Base-by-base conservation (phyloP, 192 early-diverging fungal genomes). In the Funneliformis mosseae region DNA sequence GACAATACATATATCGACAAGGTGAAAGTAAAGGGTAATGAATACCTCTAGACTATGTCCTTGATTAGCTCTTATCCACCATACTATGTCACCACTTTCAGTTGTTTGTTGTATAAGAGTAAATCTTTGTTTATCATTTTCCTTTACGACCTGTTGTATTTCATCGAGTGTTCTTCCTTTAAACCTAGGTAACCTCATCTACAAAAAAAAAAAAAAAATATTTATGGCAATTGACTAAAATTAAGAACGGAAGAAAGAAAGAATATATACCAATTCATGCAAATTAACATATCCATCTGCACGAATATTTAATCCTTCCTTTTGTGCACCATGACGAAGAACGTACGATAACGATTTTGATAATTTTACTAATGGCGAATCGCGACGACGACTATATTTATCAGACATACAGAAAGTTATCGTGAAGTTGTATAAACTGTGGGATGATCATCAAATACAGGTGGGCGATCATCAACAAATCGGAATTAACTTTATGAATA, bases 101-200 rank as follows among this genome's bases (percentile, higher is more conserved):
- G 69, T 23, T 5, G 12, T 43, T 60, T 88, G 74, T 63, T 88
- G 61, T n/a, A 86, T 75, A 25, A 98, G 76, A 42, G 87, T 79
- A 69, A 88, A 98, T 25, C 97, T 88, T 85, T 96, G 91, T 81
- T 98, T 98, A 66, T 94, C 93, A 77, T 96, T 95, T 8, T 86
- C 86, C 5, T 88, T 86, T 3, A 97, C 97, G 8, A 93, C 85
- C 4, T 81, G 70, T 80, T 92, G 79, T 50, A 98, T 88, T 23
- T 93, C 86, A 14, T 82, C 90, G 21, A 94, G 83, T 8, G 90
- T 91, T 48, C 84, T 88, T 8, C 64, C 68, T 43, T 86, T 85
- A 66, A 98, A 89, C 81, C 88, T 91, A 0, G 83, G 81, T 83
- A 88, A 85, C 45, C 83, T 76, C n/a, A 89, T 68, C 91, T 93